Base-by-base conservation (phyloP, 2,329 filamentous ascomycete genomes). In the Eutypa lata region DNA sequence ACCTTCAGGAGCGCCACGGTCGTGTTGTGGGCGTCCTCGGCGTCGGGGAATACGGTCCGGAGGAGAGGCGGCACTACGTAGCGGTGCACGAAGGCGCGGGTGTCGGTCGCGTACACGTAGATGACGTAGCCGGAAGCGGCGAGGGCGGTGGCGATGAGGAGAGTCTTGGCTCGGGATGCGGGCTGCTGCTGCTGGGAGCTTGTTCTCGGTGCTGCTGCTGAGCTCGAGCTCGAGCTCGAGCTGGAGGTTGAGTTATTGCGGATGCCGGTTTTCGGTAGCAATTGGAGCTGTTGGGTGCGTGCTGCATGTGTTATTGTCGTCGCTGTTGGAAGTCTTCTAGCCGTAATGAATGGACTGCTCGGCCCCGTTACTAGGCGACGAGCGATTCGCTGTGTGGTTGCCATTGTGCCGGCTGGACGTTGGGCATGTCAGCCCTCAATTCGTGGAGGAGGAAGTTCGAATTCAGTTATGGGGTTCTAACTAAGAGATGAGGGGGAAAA, bases 1-100 rank as follows among this genome's bases (percentile, higher is more conserved):
- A 76, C 73, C 72, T 89, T 89, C 65, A 99, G 75, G 7, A 84
- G 77, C 37, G 79, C 74, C 2, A 90, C 91, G 48, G 90, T 89
- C 21, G 80, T 77, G 65, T 95, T 87, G 69, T 99, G 94, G n/a
- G 93, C 94, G 38, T 96, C 91, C 71, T 99, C 94, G 53, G 88
- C 88, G 63, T 94, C 89, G 4, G 87, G 79, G 69, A 83, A 88
- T 53, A 89, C 53, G 49, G 78, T 72, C 48, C 90, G 86, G 4
- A 94, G 67, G 18, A 85, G 66, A 0, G 81, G 88, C 2, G 89
- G 86, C 14, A 87, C 76, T 28, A 87, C 70, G 71, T 83, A 90
- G 63, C 80, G 81, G 70, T 92, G 88, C 53, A 86, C 66, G 53
- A 84, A 87, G 42, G 88, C 84, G 56, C 89, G 78, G 7, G 88